Evolutionary conservation across 768 basidiomycete genomes (phyloP).

Genomic region (Mrakia hoshinonis): DNA sequence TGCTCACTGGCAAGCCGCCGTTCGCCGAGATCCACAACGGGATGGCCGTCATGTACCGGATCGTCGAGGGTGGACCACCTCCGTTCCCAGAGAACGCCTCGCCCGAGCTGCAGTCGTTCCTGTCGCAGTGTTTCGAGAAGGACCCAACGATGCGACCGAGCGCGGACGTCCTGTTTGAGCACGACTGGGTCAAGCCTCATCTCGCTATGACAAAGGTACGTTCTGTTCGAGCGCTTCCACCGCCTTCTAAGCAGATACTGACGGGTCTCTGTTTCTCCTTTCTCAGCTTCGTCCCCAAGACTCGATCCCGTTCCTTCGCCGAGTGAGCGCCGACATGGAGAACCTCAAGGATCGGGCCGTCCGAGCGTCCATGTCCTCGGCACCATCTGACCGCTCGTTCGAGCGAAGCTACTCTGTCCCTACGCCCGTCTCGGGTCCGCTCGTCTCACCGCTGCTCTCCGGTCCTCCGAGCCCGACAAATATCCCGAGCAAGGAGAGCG

Average conservation of each 20-base stretch:
- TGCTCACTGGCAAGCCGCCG: slow-evolving; percentile 83
- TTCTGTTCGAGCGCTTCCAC: background rate
- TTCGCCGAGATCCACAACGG: slow-evolving; percentile 80
- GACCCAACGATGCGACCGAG: slow-evolving; percentile 72
- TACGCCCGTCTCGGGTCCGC: background rate
- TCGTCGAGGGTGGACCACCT: slow-evolving; percentile 86
- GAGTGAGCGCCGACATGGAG: slow-evolving; percentile 65
- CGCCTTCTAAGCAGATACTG: background rate
- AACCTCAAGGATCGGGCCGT: slow-evolving; percentile 7
- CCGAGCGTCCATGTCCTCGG: background rate
- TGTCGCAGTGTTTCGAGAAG: slow-evolving; percentile 82
- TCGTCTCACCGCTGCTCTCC: background rate
- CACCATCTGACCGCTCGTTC: background rate
- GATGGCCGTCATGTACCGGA: slow-evolving; percentile 98
- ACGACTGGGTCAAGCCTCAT: slow-evolving; percentile 76
- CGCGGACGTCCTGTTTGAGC: slow-evolving; percentile 77
- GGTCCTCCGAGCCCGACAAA: background rate
- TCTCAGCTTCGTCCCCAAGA: slow-evolving; percentile 72
- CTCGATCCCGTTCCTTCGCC: slow-evolving; percentile 86
- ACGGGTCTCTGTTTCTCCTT: background rate
- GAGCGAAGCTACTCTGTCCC: slow-evolving; percentile 2
- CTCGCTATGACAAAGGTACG: slow-evolving; percentile 70
- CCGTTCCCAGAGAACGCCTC: slow-evolving; percentile 75
- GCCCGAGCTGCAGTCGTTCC: slow-evolving; percentile 65
- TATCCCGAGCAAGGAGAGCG: background rate